Percentiles rank a stretch among this genome's conserved stretches.
Evolutionary conservation across 352 stramenopile genomes (phyloP).

Genomic region (Pythium apleroticum): DNA sequence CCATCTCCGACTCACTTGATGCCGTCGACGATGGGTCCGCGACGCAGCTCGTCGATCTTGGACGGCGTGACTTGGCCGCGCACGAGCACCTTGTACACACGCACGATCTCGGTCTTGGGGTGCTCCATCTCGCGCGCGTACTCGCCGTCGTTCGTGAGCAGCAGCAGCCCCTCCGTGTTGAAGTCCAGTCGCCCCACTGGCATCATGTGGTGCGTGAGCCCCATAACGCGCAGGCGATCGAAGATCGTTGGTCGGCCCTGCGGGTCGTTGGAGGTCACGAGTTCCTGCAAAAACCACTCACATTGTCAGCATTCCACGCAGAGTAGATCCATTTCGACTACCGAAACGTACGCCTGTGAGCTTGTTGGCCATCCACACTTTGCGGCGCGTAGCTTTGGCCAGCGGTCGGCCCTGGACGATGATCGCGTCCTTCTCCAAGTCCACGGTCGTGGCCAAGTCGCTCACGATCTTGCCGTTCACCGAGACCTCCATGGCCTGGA

Average conservation of each 20-base stretch:
- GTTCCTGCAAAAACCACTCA: constrained; percentile 38
- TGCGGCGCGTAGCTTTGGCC: constrained; percentile 36
- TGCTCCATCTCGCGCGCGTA: constrained; percentile 89
- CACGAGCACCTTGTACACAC: constrained; percentile 86
- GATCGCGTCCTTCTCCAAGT: constrained; percentile 50
- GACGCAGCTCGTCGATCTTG: constrained; percentile 76
- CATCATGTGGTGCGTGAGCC: constrained; percentile 84
- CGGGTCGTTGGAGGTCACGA: constrained; percentile 79
- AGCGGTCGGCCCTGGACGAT: constrained; percentile 57
- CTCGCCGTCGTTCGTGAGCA: constrained; percentile 92
- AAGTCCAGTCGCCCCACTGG: constrained; percentile 92
- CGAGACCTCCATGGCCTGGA: constrained; percentile 63
- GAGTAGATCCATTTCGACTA: not conserved
- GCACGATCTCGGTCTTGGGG: constrained; percentile 66
- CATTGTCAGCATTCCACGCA: not conserved
- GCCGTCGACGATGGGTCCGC: constrained; percentile 80
- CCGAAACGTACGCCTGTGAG: constrained; percentile 62
- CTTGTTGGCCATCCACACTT: constrained; percentile 90
- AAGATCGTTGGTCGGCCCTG: constrained; percentile 87
- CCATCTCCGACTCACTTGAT: constrained; percentile 48
- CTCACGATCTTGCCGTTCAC: constrained; percentile 72
- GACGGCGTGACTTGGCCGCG: constrained; percentile 76
- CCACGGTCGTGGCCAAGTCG: constrained; percentile 61
- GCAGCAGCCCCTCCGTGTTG: constrained; percentile 90
- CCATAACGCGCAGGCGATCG: constrained; percentile 80